A percentile compares a stretch with the other conserved stretches of the same genome.
These are phyloP conservation scores for Fusarium austroafricanum DNA, from an alignment of 2,329 filamentous ascomycete species.

Conservation along the genomic window DNA sequence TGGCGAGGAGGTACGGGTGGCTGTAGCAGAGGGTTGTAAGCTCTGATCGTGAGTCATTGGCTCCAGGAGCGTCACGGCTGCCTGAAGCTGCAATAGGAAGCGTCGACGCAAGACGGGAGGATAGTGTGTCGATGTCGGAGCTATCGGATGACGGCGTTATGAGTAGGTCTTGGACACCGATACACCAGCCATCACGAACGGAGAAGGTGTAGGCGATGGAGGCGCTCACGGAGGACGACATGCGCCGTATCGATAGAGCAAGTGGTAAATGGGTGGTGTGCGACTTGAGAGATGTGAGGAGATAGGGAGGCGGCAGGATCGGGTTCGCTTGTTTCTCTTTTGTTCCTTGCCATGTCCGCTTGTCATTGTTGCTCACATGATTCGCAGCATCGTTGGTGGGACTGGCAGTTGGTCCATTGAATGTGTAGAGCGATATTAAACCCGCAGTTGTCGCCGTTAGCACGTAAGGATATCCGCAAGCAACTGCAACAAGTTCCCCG, in stretches of 20 bases:
- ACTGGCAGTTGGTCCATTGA: slow-evolving; percentile 53
- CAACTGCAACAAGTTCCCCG: slow-evolving; percentile 75
- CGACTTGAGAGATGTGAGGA: slow-evolving; percentile 83
- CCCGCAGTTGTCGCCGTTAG: slow-evolving; percentile 82
- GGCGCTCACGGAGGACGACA: slow-evolving; percentile 73
- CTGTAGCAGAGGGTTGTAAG: slow-evolving; percentile 74
- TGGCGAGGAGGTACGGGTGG: slow-evolving; percentile 87
- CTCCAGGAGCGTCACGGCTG: slow-evolving; percentile 9
- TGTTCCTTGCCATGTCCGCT: neutral
- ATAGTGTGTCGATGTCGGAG: slow-evolving; percentile 49
- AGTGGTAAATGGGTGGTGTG: slow-evolving; percentile 82
- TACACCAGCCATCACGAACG: slow-evolving; percentile 83
- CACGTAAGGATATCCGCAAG: slow-evolving; percentile 79
- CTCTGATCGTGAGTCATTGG: slow-evolving; percentile 34
- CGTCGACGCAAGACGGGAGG: slow-evolving; percentile 53
- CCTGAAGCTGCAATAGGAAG: slow-evolving; percentile 47
- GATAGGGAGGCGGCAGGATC: slow-evolving; percentile 48
- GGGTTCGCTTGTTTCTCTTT: neutral
- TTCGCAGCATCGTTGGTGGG: slow-evolving; percentile 9
- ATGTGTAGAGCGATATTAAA: slow-evolving; percentile 80
- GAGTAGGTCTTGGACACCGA: slow-evolving; percentile 91
- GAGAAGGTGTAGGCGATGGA: slow-evolving; percentile 89
- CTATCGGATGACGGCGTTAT: slow-evolving; percentile 55
- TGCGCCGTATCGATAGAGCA: slow-evolving; percentile 83
- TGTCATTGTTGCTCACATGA: neutral